These are phyloP conservation scores for Cryphonectria parasitica DNA, from an alignment of 2,329 filamentous ascomycete genomes.

Conservation along the genomic window DNA sequence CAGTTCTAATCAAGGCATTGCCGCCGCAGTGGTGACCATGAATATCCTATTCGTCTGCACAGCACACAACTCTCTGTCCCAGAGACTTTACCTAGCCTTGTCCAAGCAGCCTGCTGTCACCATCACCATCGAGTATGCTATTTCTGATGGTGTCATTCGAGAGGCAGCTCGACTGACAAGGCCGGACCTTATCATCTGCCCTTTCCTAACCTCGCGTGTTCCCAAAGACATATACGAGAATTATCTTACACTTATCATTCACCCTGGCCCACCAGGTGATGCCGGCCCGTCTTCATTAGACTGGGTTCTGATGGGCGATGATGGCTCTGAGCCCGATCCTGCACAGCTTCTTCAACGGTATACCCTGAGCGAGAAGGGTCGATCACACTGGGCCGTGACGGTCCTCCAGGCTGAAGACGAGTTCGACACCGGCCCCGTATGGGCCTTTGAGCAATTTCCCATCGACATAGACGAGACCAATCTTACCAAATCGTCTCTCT, in stretches of 20 bases:
- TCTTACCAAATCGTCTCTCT: slow-evolving; percentile 46
- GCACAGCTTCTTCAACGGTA: slow-evolving; percentile 37
- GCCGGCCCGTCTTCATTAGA: slow-evolving; percentile 47
- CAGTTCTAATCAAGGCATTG: neutral
- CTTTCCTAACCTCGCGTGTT: slow-evolving; percentile 45
- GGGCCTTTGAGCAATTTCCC: slow-evolving; percentile 48
- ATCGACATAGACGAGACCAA: slow-evolving; percentile 45
- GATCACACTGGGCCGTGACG: slow-evolving; percentile 47
- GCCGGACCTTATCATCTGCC: slow-evolving; percentile 47
- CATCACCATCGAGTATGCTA: slow-evolving; percentile 46
- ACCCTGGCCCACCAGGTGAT: slow-evolving; percentile 47
- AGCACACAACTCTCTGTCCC: slow-evolving; percentile 49
- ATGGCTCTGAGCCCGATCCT: slow-evolving; percentile 41
- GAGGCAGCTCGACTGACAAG: slow-evolving; percentile 42
- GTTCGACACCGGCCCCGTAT: slow-evolving; percentile 48
- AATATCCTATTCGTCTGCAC: slow-evolving; percentile 47
- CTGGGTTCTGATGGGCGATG: slow-evolving; percentile 48
- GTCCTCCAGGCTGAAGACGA: slow-evolving; percentile 45
- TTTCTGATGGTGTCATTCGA: slow-evolving; percentile 41
- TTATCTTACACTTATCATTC: slow-evolving; percentile 45
- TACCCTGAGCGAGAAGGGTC: slow-evolving; percentile 36
- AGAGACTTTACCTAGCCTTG: slow-evolving; percentile 43
- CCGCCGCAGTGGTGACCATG: slow-evolving; percentile 10
- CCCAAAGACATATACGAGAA: slow-evolving; percentile 43
- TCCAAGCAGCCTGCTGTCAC: slow-evolving; percentile 42